Evolutionary conservation across 2,329 filamentous ascomycete species (phyloP), one percentile per base, ranked within the genome.

Genomic region (Gremmenia infestans): DNA sequence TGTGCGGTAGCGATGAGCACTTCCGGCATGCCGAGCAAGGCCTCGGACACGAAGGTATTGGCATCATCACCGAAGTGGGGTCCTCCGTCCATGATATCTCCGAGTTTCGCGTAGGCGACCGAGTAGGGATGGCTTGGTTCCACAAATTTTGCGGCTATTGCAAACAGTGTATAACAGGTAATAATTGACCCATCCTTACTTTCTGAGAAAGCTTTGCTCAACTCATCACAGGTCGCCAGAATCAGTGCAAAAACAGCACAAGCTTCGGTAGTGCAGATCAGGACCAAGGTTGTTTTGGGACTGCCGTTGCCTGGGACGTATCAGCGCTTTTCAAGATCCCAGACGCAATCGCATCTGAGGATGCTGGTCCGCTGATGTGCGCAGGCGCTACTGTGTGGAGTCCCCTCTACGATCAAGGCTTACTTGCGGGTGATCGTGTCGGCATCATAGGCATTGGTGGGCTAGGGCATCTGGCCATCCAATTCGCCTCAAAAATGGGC

Each of bases 371-470:
- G 0, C 81, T 92, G 72, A 77, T 92, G 28, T 92, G 89, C 67
- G 89, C 83, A 0, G 88, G 89, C 0, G 78, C 91, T 53, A 92
- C 89, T 0, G 80, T 87, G 0, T 65, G 45, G 9, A 51, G 32
- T 7, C 32, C 54, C 8, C 52, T 64, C 12, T 22, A 36, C 5
- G n/a, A 54, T 5, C 58, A 62, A 37, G 54, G 51, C 4, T 42
- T 63, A n/a, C 87, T 87, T 0, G 82, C 85, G 0, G 87, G 86
- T 2, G 87, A 87, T 68, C 76, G 73, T 3, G 85, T 92, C 0
- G 88, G 83, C 0, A 79, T 91, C 48, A 74, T 89, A 5, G 87
- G 88, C 2, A 76, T 91, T 12, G 88, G 88, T 5, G 88, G 87
- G 0, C 71, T 91, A 0, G 87, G 87, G 0, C 87, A 92, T 68